phyloP scores from a whole-genome alignment of 228 moss, liverwort and hornwort genomes.

The Sphagnum magellanicum region DNA sequence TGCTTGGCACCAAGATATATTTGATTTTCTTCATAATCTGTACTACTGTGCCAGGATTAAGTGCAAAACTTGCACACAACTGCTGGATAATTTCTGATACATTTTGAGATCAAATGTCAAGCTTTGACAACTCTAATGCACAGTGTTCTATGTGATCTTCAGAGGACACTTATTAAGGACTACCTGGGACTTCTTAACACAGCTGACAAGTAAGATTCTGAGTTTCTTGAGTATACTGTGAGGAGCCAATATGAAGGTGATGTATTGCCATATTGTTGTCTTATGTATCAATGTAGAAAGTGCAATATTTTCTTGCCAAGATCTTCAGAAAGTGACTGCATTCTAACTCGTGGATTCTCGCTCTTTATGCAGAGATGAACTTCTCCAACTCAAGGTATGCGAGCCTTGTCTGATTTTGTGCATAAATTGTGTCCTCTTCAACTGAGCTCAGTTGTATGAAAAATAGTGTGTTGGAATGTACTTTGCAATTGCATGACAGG shows the following conservation, averaged over 20 bases:
- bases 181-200: slow-evolving; percentile 40
- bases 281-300: not conserved
- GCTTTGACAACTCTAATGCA: not conserved
- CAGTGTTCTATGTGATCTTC: not conserved
- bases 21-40: not conserved
- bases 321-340: not conserved
- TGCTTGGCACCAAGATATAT: not conserved
- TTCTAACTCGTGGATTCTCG: slow-evolving; percentile 2
- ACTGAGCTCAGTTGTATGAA: too few relatives aligned
- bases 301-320: not conserved
- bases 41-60: too few relatives aligned
- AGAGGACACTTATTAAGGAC: slow-evolving; percentile 36
- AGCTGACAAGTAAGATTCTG: slow-evolving; percentile 20
- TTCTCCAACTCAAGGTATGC: slow-evolving; percentile 40
- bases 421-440: not conserved
- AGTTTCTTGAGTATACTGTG: not conserved
- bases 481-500: not conserved
- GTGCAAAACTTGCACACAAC: too few relatives aligned
- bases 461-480: not conserved
- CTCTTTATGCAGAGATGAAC: slow-evolving; percentile 36
- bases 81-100: not conserved
- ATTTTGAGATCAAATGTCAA: slow-evolving; percentile 1
- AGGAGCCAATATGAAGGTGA: not conserved
- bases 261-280: not conserved
- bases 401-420: not conserved